phyloP scores from a whole-genome alignment of 1,284 basidiomycete genomes.

The Fomitopsis palustris region DNA sequence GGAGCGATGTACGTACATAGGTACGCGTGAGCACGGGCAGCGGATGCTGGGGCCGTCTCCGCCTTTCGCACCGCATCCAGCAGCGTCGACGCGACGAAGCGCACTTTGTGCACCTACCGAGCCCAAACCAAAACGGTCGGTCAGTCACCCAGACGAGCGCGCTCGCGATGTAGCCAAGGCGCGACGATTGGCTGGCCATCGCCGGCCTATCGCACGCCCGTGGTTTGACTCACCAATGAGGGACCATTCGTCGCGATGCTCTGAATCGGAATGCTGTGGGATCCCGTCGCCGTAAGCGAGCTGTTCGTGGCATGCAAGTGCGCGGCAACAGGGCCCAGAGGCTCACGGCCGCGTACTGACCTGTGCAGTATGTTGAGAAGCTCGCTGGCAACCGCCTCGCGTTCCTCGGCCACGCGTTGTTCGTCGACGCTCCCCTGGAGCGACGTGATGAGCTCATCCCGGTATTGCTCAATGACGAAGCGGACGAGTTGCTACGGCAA shows the following conservation, averaged over 20 bases:
- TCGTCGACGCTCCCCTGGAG: slow-evolving; percentile 66
- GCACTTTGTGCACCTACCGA: slow-evolving; percentile 75
- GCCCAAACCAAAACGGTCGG: not conserved
- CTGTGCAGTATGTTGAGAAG: slow-evolving; percentile 80
- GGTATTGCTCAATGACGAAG: slow-evolving; percentile 86
- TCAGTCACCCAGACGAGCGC: not conserved
- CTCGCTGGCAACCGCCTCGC: slow-evolving; percentile 76
- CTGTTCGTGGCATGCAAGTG: not conserved
- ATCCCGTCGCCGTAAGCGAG: slow-evolving; percentile 8
- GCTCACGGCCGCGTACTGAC: slow-evolving; percentile 30
- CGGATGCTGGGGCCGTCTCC: slow-evolving; percentile 70
- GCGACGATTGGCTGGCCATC: not conserved
- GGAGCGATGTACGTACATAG: slow-evolving; percentile 50
- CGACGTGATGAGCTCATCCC: slow-evolving; percentile 72
- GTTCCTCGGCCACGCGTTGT: slow-evolving; percentile 60
- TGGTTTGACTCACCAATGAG: slow-evolving; percentile 52
- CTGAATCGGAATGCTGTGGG: slow-evolving; percentile 78
- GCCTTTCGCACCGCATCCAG: slow-evolving; percentile 83
- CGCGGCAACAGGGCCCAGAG: not conserved
- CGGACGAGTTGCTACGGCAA: slow-evolving; percentile 76
- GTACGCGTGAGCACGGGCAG: slow-evolving; percentile 76
- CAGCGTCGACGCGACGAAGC: slow-evolving; percentile 84
- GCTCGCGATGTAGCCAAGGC: not conserved
- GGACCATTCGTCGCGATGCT: slow-evolving; percentile 87
- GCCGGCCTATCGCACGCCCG: not conserved